phyloP scores from a whole-genome alignment of 306 rosid genomes.

The Sicyos baderoa region DNA sequence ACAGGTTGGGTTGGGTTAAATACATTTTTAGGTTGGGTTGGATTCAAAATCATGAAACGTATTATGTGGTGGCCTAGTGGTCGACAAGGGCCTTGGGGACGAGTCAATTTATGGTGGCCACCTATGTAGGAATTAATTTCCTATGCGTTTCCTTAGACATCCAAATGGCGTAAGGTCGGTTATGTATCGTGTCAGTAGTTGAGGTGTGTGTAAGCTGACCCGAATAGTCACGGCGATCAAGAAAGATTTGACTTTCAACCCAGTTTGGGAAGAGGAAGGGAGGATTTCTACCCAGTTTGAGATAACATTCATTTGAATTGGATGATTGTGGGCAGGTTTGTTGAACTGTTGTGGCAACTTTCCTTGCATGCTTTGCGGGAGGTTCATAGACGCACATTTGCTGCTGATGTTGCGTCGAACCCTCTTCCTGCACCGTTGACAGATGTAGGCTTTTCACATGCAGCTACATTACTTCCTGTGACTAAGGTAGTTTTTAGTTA shows the following conservation, averaged over 20 bases:
- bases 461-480: constrained; percentile 95
- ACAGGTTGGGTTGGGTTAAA: no score
- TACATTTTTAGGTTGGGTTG: no score
- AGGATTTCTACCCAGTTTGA: background rate
- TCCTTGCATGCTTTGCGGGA: constrained; percentile 96
- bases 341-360: constrained; percentile 98
- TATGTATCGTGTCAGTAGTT: no score
- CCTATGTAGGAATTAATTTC: no score
- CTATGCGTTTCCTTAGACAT: no score
- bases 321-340: constrained; percentile 57
- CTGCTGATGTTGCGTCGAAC: constrained; percentile 74
- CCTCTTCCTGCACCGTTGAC: constrained; percentile 91
- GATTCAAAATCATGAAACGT: no score
- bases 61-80: no score
- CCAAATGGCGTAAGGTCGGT: background rate
- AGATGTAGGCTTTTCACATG: constrained; percentile 96
- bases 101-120: no score
- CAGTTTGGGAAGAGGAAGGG: background rate
- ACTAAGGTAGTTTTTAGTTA: constrained; percentile 58
- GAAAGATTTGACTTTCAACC: background rate
- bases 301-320: constrained; percentile 4
- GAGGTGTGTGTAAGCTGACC: no score
- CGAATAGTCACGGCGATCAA: no score
- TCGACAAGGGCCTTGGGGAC: no score
- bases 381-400: constrained; percentile 87